Evolutionary conservation across 2,329 filamentous ascomycete genomes (phyloP), one percentile per base, ranked within the genome.

Genomic region (Fusarium sp.): DNA sequence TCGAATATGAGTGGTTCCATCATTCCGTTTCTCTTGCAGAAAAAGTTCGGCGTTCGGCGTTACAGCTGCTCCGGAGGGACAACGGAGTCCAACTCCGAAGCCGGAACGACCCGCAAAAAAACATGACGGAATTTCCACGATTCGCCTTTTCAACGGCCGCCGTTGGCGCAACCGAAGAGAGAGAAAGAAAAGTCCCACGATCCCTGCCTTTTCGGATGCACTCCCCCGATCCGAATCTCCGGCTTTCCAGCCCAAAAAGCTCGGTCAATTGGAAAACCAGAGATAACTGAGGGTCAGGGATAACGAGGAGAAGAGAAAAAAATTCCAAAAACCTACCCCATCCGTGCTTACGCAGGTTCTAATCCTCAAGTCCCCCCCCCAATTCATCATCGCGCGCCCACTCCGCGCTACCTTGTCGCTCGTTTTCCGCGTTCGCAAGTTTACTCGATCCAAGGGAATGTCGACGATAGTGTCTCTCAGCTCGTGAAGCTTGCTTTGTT

Each of bases 41-140:
- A 63, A 72, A 70, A 60, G 69, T 60, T 70, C 68, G 72, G 72
- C 55, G 53, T n/a, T 72, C 72, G 72, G 72, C 59, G 24, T 66
- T 74, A 74, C 69, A 72, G 46, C 69, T 60, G 46, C 42, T 74
- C 72, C 72, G 72, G 62, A 63, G 38, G 29, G n/a, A 11, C 7
- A 8, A 12, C 12, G 12, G 0, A 12, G 12, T 14, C 12, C 33
- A 35, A 6, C 17, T 40, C 51, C 35, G 46, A 40, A 31, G 60
- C 49, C 49, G 49, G 49, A 36, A 36, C 20, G 51, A 58, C 51
- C 62, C 62, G 62, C 62, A 36, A 14, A 58, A 64, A 60, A 35
- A 29, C 14, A 17, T 24, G 42, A 46, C 22, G 42, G 55, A 51
- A 51, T 42, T 44, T 44, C 36, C 22, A 56, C 60, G 40, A 67